Evolutionary conservation across 2,329 filamentous ascomycete species (phyloP).

Genomic region (Penicillium sp.): DNA sequence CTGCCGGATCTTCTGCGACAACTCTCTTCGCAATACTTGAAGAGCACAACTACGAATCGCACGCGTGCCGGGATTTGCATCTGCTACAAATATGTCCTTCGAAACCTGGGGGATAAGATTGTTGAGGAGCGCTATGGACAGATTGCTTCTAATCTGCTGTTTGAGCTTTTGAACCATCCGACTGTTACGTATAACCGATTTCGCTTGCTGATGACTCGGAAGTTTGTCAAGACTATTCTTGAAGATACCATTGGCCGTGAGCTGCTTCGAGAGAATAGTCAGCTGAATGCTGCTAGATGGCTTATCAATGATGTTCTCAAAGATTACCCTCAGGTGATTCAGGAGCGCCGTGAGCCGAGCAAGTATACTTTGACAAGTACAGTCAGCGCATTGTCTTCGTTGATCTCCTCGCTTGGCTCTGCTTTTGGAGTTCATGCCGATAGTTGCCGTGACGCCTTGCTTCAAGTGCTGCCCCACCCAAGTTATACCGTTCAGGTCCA

Average conservation of each 20-base stretch:
- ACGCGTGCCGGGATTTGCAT: slow-evolving; percentile 81
- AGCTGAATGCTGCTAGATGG: slow-evolving; percentile 77
- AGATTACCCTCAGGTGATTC: slow-evolving; percentile 87
- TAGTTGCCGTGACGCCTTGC: slow-evolving; percentile 78
- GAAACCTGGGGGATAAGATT: slow-evolving; percentile 76
- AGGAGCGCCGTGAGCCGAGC: slow-evolving; percentile 83
- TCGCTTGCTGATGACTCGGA: slow-evolving; percentile 79
- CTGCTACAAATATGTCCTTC: slow-evolving; percentile 82
- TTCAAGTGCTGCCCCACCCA: slow-evolving; percentile 90
- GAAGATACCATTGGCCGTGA: slow-evolving; percentile 80
- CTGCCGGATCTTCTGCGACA: slow-evolving; percentile 78
- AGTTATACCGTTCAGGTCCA: slow-evolving; percentile 96
- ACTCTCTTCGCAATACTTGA: slow-evolving; percentile 79
- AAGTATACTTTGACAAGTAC: slow-evolving; percentile 83
- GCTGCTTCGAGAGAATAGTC: slow-evolving; percentile 87
- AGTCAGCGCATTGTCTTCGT: slow-evolving; percentile 75
- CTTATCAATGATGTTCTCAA: slow-evolving; percentile 88
- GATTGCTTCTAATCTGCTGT: slow-evolving; percentile 79
- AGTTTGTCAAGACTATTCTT: slow-evolving; percentile 80
- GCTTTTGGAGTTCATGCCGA: slow-evolving; percentile 81
- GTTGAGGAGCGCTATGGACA: slow-evolving; percentile 81
- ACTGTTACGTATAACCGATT: slow-evolving; percentile 84
- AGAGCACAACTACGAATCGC: slow-evolving; percentile 76
- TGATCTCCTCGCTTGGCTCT: slow-evolving; percentile 80
- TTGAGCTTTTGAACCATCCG: slow-evolving; percentile 76